A percentile compares a stretch with the other conserved stretches of the same genome.
phyloP scores from a whole-genome alignment of 2,329 filamentous ascomycete species.

The Cytospora mali region DNA sequence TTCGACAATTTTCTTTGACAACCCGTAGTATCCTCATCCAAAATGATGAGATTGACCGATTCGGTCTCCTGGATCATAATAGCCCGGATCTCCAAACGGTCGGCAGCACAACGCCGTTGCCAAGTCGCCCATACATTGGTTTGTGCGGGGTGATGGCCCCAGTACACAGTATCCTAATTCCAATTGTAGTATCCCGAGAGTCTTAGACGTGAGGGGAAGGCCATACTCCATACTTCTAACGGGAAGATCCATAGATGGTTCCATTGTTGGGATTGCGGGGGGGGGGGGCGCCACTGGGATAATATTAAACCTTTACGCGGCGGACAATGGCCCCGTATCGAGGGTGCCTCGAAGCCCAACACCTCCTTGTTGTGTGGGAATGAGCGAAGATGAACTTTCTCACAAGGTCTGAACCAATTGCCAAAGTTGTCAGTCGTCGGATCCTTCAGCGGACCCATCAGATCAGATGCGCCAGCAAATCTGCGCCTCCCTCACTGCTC shows the following conservation, averaged over 20 bases:
- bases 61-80: background rate
- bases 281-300: background rate
- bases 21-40: too few relatives aligned
- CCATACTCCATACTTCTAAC: too few relatives aligned
- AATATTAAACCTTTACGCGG: background rate
- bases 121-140: background rate
- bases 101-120: background rate
- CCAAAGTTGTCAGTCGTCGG: background rate
- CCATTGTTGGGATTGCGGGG: background rate
- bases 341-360: background rate
- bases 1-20: too few relatives aligned
- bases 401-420: background rate
- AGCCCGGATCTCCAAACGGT: background rate
- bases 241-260: too few relatives aligned
- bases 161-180: background rate
- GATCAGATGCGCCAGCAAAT: slow-evolving; percentile 3
- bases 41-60: background rate
- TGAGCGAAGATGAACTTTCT: slow-evolving; percentile 4
- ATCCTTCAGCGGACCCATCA: background rate
- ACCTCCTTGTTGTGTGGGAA: background rate
- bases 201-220: background rate
- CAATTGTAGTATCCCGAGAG: background rate
- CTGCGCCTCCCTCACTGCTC: slow-evolving; percentile 1
- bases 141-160: background rate
- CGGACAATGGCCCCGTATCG: background rate